Base-by-base conservation (phyloP, 805 yeast genomes). In the Limtongozyma cylindracea region DNA sequence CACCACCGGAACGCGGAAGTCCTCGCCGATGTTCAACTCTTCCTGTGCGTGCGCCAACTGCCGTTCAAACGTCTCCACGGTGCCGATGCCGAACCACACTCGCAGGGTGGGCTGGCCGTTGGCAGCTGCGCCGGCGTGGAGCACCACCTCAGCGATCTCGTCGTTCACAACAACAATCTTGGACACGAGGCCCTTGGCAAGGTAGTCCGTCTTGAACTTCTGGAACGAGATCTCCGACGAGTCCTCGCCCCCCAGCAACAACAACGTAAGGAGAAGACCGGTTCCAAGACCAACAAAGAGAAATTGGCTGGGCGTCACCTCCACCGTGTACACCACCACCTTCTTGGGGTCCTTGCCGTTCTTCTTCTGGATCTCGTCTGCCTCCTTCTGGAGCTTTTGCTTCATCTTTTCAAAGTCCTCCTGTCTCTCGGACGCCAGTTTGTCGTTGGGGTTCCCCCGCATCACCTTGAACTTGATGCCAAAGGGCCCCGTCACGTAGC, bases 51-150 rank as follows among this genome's bases (percentile, higher is more conserved):
- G 56, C 26, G 63, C 70, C 53, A 82, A 53, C 34, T 76, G 80
- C 24, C 74, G 76, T 45, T 82, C 95, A 36, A 82, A 76, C 12
- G 63, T 53, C 30, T 74, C 82, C 5, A 78, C 67, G 0, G 92
- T 74, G 4, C 95, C 94, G 34, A 82, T 77, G 9, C 91, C 71
- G 49, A 82, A 82, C 3, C 58, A 56, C 6, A 70, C 72, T n/a
- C n/a, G n/a, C n/a, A n/a, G n/a, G 7, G 57, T 46, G 5, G 66
- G 51, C 19, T 29, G 27, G 29, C 49, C 58, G 33, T 44, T 42
- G 31, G 56, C 35, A 25, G 53, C 31, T 30, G 63, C 44, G 30
- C 56, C 53, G 4, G 30, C 38, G 22, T 60, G 53, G 29, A 73
- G 43, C 31, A 67, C 65, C 4, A 74, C 82, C 33, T 65, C 72